Conservation (phyloP, 225 moss, liverwort and hornwort species). For the Pleurozium schreberi region DNA sequence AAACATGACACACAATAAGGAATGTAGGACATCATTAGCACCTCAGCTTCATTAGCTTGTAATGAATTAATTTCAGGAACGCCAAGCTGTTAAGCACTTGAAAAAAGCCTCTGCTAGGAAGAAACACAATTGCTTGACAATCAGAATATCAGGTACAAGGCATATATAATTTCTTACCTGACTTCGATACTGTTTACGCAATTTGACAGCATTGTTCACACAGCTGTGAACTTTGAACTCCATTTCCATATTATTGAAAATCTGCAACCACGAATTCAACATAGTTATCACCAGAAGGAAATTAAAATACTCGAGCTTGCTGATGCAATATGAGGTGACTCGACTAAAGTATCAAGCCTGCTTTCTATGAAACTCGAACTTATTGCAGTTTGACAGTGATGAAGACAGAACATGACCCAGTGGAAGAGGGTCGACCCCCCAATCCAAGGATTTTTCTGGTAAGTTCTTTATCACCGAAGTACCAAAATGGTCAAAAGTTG, state of each 20-base stretch:
- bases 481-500: background rate
- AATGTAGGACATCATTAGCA: background rate
- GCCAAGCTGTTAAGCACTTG: background rate
- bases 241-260: conserved; percentile 72
- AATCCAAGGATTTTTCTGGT: background rate
- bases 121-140: background rate
- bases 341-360: background rate
- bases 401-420: background rate
- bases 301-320: background rate
- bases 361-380: background rate
- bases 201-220: conserved; percentile 57
- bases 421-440: background rate
- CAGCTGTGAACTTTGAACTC: conserved; percentile 66
- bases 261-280: conserved; percentile 17
- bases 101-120: background rate
- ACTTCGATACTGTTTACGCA: conserved; percentile 66
- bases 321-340: background rate
- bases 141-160: background rate
- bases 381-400: background rate
- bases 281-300: background rate
- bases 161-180: conserved; percentile 28
- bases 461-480: background rate
- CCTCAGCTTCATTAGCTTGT: background rate
- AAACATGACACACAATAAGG: conserved; percentile 10
- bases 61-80: background rate